These are phyloP conservation scores for Xerocomus cyaneibrunnescens DNA, from an alignment of 1,284 basidiomycete genomes.

Conservation along the genomic window DNA sequence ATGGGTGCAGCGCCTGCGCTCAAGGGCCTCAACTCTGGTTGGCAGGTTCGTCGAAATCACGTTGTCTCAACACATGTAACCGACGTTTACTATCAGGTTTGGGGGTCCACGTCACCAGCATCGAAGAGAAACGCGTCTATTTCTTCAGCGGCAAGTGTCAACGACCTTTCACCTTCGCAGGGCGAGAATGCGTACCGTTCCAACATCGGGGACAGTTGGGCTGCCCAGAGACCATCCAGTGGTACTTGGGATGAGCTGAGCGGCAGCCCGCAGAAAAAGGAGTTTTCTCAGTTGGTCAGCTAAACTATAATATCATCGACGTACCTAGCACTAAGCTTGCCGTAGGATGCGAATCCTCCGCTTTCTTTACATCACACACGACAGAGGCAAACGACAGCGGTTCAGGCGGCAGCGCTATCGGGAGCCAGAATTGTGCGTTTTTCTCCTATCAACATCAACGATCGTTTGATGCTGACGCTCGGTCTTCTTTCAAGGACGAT, in stretches of 20 bases:
- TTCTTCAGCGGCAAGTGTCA: slow-evolving; percentile 56
- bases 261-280: slow-evolving; percentile 49
- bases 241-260: slow-evolving; percentile 63
- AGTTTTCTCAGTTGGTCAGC: slow-evolving; percentile 48
- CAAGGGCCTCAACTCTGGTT: slow-evolving; percentile 59
- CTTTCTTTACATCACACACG: slow-evolving; percentile 47
- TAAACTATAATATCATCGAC: slow-evolving; percentile 6
- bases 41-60: slow-evolving; percentile 56
- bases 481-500: slow-evolving; percentile 45
- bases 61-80: slow-evolving; percentile 6
- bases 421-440: slow-evolving; percentile 44
- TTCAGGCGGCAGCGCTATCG: slow-evolving; percentile 40
- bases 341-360: slow-evolving; percentile 38
- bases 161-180: slow-evolving; percentile 48
- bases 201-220: slow-evolving; percentile 53
- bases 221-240: slow-evolving; percentile 49
- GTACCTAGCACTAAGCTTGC: slow-evolving; percentile 11
- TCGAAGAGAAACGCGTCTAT: slow-evolving; percentile 62
- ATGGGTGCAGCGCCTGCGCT: slow-evolving; percentile 48
- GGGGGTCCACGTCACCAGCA: slow-evolving; percentile 50
- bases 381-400: slow-evolving; percentile 49
- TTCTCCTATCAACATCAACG: slow-evolving; percentile 17
- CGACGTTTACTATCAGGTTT: slow-evolving; percentile 46
- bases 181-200: slow-evolving; percentile 49
- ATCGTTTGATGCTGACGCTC: slow-evolving; percentile 15